Evolutionary conservation across 2,329 filamentous ascomycete species (phyloP).

Genomic region (Aspergillus arachidicola): DNA sequence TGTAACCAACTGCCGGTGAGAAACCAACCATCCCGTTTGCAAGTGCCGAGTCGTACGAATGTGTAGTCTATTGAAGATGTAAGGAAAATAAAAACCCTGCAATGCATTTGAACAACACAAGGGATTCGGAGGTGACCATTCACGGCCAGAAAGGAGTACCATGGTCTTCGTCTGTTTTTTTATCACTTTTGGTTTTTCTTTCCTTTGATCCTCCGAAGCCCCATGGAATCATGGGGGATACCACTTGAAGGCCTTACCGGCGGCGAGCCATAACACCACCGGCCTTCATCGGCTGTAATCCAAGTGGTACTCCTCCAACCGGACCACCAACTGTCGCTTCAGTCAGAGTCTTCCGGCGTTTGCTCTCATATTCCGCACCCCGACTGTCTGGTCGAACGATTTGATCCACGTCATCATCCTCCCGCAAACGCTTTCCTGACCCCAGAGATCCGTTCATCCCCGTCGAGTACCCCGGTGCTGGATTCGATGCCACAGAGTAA

Average conservation of each 20-base stretch:
- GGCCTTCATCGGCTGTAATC: slow-evolving; percentile 49
- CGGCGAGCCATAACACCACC: slow-evolving; percentile 42
- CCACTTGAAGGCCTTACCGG: slow-evolving; percentile 29
- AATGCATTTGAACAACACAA: slow-evolving; percentile 18
- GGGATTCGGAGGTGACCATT: neutral
- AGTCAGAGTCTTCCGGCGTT: slow-evolving; percentile 77
- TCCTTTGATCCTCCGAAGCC: neutral
- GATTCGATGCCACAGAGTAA: slow-evolving; percentile 70
- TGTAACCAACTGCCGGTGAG: neutral
- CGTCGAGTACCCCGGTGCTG: slow-evolving; percentile 53
- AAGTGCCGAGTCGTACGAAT: slow-evolving; percentile 11
- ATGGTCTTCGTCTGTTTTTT: neutral
- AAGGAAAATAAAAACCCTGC: slow-evolving; percentile 11
- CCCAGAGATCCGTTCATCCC: slow-evolving; percentile 68
- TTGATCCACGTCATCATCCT: slow-evolving; percentile 67
- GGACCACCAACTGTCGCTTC: slow-evolving; percentile 57
- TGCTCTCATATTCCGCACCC: slow-evolving; percentile 64
- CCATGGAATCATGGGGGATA: neutral
- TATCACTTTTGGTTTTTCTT: slow-evolving; percentile 3
- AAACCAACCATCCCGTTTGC: neutral
- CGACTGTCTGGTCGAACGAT: slow-evolving; percentile 65
- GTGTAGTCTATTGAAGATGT: slow-evolving; percentile 21
- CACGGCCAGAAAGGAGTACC: neutral
- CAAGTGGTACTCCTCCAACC: slow-evolving; percentile 41
- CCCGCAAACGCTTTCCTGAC: slow-evolving; percentile 63